A percentile compares a stretch with the other conserved stretches of the same genome.
Evolutionary conservation across 129 eudicot genomes (phyloP).

Genomic region (Pulicaria dysenterica): DNA sequence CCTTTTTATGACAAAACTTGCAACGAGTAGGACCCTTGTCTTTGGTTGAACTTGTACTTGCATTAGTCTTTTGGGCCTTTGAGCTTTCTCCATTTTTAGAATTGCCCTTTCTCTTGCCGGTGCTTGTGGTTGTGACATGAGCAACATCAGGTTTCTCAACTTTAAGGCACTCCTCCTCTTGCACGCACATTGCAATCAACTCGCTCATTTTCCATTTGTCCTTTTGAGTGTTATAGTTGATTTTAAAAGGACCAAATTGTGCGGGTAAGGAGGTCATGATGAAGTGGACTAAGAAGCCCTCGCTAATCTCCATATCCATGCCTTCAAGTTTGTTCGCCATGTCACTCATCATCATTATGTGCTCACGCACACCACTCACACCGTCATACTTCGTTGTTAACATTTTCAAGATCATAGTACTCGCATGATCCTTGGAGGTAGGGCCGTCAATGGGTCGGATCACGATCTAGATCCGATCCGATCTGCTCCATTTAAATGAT

Average conservation of each 20-base stretch:
- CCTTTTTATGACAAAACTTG: background rate
- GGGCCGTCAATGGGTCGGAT: too few species aligned
- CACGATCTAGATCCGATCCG: too few species aligned
- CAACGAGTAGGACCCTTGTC: background rate
- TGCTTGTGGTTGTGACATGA: background rate
- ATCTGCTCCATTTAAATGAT: too few species aligned
- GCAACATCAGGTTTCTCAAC: background rate
- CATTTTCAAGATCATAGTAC: background rate
- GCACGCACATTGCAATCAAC: background rate
- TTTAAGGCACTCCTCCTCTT: background rate
- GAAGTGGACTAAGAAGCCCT: constrained; percentile 3
- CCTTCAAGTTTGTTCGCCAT: background rate
- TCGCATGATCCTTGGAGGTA: background rate
- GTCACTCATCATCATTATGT: background rate
- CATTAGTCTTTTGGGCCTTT: background rate
- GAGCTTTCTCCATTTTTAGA: background rate
- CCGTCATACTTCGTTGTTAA: background rate
- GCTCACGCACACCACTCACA: too few species aligned
- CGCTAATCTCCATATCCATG: constrained; percentile 14
- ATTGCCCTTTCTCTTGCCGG: background rate
- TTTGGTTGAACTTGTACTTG: too few species aligned
- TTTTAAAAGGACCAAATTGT: constrained; percentile 15
- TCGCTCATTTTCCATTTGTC: background rate
- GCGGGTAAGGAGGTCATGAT: background rate
- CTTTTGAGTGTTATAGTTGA: constrained; percentile 2